These are phyloP conservation scores for Beauveria brongniartii DNA, from an alignment of 2,329 filamentous ascomycete genomes.

Conservation along the genomic window DNA sequence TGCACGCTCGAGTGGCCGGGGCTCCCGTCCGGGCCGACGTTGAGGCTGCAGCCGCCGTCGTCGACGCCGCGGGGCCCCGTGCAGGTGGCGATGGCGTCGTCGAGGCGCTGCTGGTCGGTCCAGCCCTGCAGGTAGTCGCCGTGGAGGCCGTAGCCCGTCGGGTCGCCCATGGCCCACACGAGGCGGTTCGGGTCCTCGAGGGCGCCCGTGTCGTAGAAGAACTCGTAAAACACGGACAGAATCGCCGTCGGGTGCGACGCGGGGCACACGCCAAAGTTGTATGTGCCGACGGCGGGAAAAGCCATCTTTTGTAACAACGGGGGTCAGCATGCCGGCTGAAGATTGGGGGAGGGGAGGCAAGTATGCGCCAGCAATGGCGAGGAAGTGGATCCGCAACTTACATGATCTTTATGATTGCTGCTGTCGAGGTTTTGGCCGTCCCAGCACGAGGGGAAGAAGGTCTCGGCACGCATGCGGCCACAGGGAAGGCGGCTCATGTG, in stretches of 20 bases:
- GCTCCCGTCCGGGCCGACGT: conserved; percentile 17
- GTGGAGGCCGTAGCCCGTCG: conserved; percentile 22
- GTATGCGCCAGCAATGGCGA: background rate
- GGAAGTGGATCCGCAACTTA: conserved; percentile 19
- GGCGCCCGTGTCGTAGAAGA: conserved; percentile 33
- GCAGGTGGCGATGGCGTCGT: conserved; percentile 20
- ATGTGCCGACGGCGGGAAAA: conserved; percentile 21
- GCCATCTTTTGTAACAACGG: conserved; percentile 16
- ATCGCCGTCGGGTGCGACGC: conserved; percentile 33
- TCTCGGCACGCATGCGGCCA: conserved; percentile 43
- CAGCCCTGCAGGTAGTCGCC: conserved; percentile 24
- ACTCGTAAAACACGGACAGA: conserved; percentile 37
- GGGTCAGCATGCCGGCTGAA: background rate
- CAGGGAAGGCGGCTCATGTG: conserved; percentile 45
- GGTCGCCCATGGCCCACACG: conserved; percentile 21
- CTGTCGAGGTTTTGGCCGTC: conserved; percentile 49
- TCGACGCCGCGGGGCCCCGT: conserved; percentile 18
- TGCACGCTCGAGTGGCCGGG: conserved; percentile 16
- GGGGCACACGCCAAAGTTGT: conserved; percentile 28
- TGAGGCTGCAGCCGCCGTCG: conserved; percentile 19
- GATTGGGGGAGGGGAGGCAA: background rate
- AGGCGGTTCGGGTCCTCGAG: conserved; percentile 21
- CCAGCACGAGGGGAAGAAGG: conserved; percentile 58
- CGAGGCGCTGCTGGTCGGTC: conserved; percentile 20
- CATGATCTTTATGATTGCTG: conserved; percentile 46